phyloP scores from a whole-genome alignment of 768 basidiomycete genomes.

The Tylopilus subfusipes region DNA sequence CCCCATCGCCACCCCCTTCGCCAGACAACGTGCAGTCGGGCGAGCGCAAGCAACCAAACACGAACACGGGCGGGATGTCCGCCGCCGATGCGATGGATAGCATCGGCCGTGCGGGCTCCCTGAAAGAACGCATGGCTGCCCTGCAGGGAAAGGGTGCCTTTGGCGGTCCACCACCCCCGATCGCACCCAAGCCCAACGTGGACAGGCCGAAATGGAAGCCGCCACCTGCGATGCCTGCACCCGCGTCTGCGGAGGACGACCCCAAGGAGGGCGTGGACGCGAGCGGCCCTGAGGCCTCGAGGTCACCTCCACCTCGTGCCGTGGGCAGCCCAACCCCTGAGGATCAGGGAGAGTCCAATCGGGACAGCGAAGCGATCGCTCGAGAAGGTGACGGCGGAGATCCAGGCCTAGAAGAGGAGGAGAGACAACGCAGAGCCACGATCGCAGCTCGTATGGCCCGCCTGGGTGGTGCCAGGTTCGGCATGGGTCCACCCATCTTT shows the following conservation, averaged over 20 bases:
- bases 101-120: conserved; percentile 72
- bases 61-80: conserved; percentile 55
- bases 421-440: conserved; percentile 75
- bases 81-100: conserved; percentile 86
- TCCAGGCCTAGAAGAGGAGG: conserved; percentile 58
- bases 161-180: conserved; percentile 49
- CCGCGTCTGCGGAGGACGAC: conserved; percentile 40
- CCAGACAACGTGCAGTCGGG: conserved; percentile 12
- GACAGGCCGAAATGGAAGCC: conserved; percentile 88
- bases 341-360: conserved; percentile 10
- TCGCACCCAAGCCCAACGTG: conserved; percentile 46
- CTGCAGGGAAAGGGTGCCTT: conserved; percentile 82
- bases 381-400: conserved; percentile 24
- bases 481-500: conserved; percentile 75
- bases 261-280: conserved; percentile 30
- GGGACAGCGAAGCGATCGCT: conserved; percentile 29
- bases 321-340: conserved; percentile 16
- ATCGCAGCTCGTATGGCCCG: conserved; percentile 93
- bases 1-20: conserved; percentile 43
- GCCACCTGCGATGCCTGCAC: conserved; percentile 51
- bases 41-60: conserved; percentile 25
- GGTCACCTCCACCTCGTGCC: conserved; percentile 35
- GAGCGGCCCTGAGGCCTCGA: conserved; percentile 27
- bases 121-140: conserved; percentile 95
- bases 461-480: conserved; percentile 79